These are phyloP conservation scores for Rubia peregrina DNA, from an alignment of 305 asterid species.

Conservation along the genomic window DNA sequence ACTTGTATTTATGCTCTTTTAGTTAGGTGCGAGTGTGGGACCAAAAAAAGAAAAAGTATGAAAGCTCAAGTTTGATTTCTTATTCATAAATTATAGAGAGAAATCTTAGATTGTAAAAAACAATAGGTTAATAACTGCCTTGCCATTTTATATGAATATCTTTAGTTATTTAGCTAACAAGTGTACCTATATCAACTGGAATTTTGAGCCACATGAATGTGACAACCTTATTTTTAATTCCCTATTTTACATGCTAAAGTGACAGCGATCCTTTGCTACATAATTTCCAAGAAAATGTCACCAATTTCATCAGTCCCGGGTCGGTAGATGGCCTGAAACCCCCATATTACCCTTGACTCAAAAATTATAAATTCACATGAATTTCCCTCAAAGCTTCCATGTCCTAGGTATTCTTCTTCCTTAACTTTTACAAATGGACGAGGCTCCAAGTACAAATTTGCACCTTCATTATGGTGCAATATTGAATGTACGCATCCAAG, in stretches of 20 bases:
- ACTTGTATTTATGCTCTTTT: background rate
- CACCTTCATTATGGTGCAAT: background rate
- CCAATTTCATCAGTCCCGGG: background rate
- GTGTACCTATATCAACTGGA: background rate
- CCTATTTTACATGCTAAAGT: background rate
- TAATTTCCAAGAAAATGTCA: constrained; percentile 5
- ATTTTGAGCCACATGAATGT: background rate
- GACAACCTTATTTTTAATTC: background rate
- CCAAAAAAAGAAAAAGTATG: background rate
- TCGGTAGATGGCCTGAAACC: background rate
- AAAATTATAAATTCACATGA: background rate
- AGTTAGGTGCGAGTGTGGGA: background rate
- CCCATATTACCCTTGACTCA: background rate
- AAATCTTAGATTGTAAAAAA: background rate
- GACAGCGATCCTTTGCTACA: background rate
- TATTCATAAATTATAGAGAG: background rate
- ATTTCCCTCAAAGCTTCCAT: background rate
- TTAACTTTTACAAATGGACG: background rate
- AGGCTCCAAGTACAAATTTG: background rate
- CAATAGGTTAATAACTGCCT: background rate
- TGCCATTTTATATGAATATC: background rate
- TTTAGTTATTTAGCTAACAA: background rate
- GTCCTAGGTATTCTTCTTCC: background rate
- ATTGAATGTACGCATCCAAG: constrained; percentile 6
- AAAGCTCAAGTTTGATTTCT: background rate